Evolutionary conservation across 1,139 yeast species (phyloP).

Genomic region (Kazachstania sp.): DNA sequence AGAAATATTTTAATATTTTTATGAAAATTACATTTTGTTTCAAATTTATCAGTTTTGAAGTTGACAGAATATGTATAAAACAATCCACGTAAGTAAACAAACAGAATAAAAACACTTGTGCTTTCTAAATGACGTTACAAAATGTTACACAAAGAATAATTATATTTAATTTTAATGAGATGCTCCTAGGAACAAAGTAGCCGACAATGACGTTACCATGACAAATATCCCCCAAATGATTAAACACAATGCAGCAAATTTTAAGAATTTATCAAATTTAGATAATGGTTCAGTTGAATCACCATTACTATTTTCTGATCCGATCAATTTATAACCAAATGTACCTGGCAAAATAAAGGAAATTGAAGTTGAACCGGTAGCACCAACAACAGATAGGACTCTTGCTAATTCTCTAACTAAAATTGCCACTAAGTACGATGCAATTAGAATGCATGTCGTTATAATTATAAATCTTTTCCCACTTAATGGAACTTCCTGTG

Average conservation of each 20-base stretch:
- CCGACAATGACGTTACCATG: slow-evolving; percentile 69
- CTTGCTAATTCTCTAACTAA: slow-evolving; percentile 71
- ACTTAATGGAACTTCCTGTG: slow-evolving; percentile 24
- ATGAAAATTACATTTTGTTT: neutral
- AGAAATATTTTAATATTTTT: neutral
- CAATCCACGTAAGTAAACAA: neutral
- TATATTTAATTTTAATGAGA: neutral
- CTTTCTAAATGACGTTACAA: neutral
- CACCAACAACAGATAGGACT: slow-evolving; percentile 86
- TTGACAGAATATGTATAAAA: too few relatives aligned
- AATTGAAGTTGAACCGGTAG: slow-evolving; percentile 90
- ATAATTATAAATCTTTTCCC: slow-evolving; percentile 50
- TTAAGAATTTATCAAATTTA: slow-evolving; percentile 31
- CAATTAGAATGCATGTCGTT: slow-evolving; percentile 53
- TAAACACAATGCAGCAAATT: slow-evolving; percentile 52
- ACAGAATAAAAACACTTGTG: neutral
- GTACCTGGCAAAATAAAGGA: slow-evolving; percentile 89
- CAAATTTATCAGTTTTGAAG: neutral
- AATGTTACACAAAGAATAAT: neutral
- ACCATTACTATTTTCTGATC: slow-evolving; percentile 39
- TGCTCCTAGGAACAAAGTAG: slow-evolving; percentile 59
- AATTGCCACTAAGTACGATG: slow-evolving; percentile 67
- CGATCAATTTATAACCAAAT: slow-evolving; percentile 67
- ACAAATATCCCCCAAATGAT: slow-evolving; percentile 70
- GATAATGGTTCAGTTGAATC: slow-evolving; percentile 27